Conservation (phyloP, 441 rosid species). For the Adansonia grandidieri region DNA sequence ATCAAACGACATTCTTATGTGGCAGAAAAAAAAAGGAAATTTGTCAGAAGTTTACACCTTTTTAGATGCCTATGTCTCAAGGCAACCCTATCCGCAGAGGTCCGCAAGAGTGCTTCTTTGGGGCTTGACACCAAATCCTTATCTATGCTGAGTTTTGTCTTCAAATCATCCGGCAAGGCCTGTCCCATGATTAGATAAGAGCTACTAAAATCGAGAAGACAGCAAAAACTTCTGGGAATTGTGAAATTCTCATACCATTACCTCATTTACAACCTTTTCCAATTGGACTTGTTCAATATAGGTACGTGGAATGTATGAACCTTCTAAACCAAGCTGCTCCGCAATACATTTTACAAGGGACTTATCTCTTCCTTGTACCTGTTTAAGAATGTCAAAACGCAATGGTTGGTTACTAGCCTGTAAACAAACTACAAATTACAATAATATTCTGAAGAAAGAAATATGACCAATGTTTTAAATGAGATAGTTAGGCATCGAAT, state of each 20-base stretch:
- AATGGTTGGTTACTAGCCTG: background rate
- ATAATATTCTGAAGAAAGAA: background rate
- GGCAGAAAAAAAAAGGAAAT: slow-evolving; percentile 21
- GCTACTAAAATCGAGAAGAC: slow-evolving; percentile 19
- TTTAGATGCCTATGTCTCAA: slow-evolving; percentile 70
- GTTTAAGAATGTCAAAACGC: slow-evolving; percentile 24
- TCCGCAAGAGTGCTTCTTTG: slow-evolving; percentile 69
- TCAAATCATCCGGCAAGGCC: slow-evolving; percentile 93
- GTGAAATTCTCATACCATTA: slow-evolving; percentile 65
- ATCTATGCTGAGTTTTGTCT: slow-evolving; percentile 78
- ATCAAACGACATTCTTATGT: slow-evolving; percentile 7
- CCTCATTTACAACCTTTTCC: slow-evolving; percentile 89
- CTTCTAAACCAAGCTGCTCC: slow-evolving; percentile 85
- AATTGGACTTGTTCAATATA: slow-evolving; percentile 95
- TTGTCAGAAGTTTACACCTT: slow-evolving; percentile 49
- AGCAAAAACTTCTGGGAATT: slow-evolving; percentile 26
- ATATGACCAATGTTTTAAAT: slow-evolving; percentile 2
- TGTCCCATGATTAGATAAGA: slow-evolving; percentile 45
- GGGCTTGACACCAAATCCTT: slow-evolving; percentile 89
- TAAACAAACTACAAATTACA: background rate
- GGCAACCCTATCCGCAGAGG: slow-evolving; percentile 71
- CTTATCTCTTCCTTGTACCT: slow-evolving; percentile 99
- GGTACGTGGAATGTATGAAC: slow-evolving; percentile 85
- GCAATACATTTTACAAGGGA: slow-evolving; percentile 63
- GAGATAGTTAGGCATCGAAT: slow-evolving; percentile 11